Conservation (phyloP, 2,329 filamentous ascomycete species). For the Parafenestella ontariensis region DNA sequence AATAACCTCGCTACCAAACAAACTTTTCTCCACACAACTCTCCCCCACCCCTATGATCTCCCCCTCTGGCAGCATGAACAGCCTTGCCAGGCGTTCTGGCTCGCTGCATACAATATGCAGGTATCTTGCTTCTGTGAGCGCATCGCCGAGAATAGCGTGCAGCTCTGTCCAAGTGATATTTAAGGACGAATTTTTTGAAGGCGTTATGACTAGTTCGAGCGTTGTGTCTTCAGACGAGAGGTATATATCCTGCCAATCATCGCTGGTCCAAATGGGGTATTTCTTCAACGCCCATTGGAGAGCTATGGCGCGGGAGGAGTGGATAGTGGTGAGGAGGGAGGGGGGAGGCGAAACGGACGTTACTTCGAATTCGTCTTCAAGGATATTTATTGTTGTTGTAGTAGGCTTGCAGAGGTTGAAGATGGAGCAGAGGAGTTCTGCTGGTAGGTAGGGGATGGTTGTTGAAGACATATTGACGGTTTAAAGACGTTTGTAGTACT, state of each 20-base stretch:
- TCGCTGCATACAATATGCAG: conserved; percentile 15
- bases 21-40: conserved; percentile 14
- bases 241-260: conserved; percentile 16
- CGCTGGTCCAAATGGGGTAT: conserved; percentile 8
- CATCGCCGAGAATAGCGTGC: conserved; percentile 13
- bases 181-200: conserved; percentile 5
- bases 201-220: conserved; percentile 14
- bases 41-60: conserved; percentile 19
- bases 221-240: conserved; percentile 9
- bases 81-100: conserved; percentile 14
- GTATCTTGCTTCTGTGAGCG: conserved; percentile 8
- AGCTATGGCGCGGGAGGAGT: conserved; percentile 11
- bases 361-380: conserved; percentile 8
- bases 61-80: conserved; percentile 19
- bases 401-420: not conserved
- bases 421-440: not conserved
- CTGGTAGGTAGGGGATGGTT: conserved; percentile 1
- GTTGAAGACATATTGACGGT: conserved; percentile 1
- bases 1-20: conserved; percentile 16
- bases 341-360: conserved; percentile 13
- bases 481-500: not conserved
- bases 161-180: conserved; percentile 24
- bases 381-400: not conserved
- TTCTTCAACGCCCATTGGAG: conserved; percentile 2
- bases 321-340: conserved; percentile 9